Conservation (phyloP, 768 basidiomycete species). For the Sarcomyxa edulis region DNA sequence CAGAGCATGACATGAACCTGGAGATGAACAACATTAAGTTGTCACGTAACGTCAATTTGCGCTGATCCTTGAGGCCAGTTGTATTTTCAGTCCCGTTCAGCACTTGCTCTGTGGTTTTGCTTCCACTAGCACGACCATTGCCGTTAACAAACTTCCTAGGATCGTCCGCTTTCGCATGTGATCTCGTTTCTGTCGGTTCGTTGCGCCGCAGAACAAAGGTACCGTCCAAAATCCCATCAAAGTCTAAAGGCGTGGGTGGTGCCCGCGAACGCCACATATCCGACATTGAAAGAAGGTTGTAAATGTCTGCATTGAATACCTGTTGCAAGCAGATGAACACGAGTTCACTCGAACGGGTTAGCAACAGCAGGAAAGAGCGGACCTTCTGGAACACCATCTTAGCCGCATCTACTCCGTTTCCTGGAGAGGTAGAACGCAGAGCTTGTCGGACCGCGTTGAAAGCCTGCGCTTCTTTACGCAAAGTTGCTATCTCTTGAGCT, state of each 20-base stretch:
- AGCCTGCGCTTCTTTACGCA: slow-evolving; percentile 85
- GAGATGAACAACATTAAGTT: slow-evolving; percentile 80
- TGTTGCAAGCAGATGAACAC: slow-evolving; percentile 21
- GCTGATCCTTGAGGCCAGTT: slow-evolving; percentile 75
- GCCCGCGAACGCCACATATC: slow-evolving; percentile 96
- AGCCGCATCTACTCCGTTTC: slow-evolving; percentile 43
- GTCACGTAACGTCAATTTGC: slow-evolving; percentile 69
- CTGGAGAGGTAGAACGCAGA: slow-evolving; percentile 39
- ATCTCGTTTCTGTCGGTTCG: slow-evolving; percentile 15
- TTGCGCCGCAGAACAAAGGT: slow-evolving; percentile 43
- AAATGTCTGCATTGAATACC: slow-evolving; percentile 88
- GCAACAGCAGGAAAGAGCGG: neutral
- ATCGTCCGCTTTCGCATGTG: slow-evolving; percentile 14
- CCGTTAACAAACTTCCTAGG: neutral
- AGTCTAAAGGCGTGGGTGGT: slow-evolving; percentile 83
- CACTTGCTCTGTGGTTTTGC: slow-evolving; percentile 13
- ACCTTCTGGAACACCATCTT: slow-evolving; percentile 85
- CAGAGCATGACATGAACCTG: slow-evolving; percentile 50
- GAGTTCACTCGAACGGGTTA: neutral
- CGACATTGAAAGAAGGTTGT: slow-evolving; percentile 83
- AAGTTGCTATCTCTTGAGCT: slow-evolving; percentile 88
- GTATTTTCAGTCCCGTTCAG: slow-evolving; percentile 3
- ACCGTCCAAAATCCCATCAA: slow-evolving; percentile 64
- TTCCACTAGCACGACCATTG: slow-evolving; percentile 14
- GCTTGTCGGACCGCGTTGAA: slow-evolving; percentile 78